Base-by-base conservation (phyloP, 2,329 filamentous ascomycete species). In the Leptographium procerum region DNA sequence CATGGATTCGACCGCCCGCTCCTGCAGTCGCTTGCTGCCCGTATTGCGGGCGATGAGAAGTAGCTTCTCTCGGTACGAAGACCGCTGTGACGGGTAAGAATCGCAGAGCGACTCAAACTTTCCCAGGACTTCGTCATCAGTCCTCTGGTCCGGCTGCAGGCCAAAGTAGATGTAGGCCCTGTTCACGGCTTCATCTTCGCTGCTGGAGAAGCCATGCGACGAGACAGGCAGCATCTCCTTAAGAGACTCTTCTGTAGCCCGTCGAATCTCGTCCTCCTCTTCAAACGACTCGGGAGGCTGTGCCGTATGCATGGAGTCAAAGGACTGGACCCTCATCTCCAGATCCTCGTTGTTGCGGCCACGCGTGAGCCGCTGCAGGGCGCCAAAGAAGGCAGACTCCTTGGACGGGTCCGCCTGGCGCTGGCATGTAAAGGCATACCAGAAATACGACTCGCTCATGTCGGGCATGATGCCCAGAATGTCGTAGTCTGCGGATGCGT, bases 81-180 rank as follows among this genome's bases (percentile, higher is more conserved):
- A 58, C 13, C 60, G 64, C 26, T 70, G 67, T 1, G 63, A 65
- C 2, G 67, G 65, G 10, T 64, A 67, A 34, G 65, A 60, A 3
- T 63, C 62, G 24, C 60, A 60, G 28, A 63, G 64, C 5, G 62
- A 62, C 26, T 55, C 53, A 57, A 66, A 70, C 13, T 65, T 63
- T 13, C 57, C 31, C 3, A 69, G 61, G 13, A 68, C 56, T 29
- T 64, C 63, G 8, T 56, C 52, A 22, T 65, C 60, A 0, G 59
- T 50, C 26, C 55, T 60, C 59, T 51, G 62, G 36, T 55, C 59
- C 40, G 9, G 40, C 16, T 28, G 5, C 11, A 69, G 52, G 29
- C 64, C 60, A 51, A 69, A 66, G 55, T 68, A 66, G 10, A 52
- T 60, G 56, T 68, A 69, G 3, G 66, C 65, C 26, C 59, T 60